Conservation (phyloP, 192 early-diverging fungal species). For the Backusella tarrabulga region DNA sequence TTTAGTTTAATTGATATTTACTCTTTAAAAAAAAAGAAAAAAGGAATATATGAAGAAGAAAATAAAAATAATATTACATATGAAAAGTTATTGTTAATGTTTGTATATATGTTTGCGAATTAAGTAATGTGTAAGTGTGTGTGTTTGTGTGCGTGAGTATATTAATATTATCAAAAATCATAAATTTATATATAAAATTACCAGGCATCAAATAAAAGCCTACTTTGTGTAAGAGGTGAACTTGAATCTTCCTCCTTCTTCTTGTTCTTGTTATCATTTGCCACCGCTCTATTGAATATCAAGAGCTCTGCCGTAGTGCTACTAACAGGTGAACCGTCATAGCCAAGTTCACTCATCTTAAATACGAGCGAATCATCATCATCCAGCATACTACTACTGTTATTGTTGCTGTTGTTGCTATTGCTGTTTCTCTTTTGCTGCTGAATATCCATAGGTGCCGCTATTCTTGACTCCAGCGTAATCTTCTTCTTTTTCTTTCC, state of each 20-base stretch:
- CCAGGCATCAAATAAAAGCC: conserved; percentile 1
- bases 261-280: not conserved
- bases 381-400: conserved; percentile 21
- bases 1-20: not conserved
- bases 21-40: not conserved
- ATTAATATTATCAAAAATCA: not conserved
- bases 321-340: not conserved
- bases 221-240: not conserved
- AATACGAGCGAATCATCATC: conserved; percentile 40
- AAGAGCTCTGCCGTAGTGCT: not conserved
- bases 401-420: not conserved
- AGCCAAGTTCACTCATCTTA: conserved; percentile 36
- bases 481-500: not conserved
- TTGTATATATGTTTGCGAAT: not conserved
- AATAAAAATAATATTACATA: not conserved
- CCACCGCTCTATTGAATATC: not conserved
- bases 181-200: not conserved
- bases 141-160: not conserved
- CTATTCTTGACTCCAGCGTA: not conserved
- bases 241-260: too few species aligned
- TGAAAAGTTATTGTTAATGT: not conserved
- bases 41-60: not conserved
- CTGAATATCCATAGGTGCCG: not conserved
- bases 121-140: not conserved
- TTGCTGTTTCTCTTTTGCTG: not conserved